These are phyloP conservation scores for Metrosideros polymorpha DNA, from an alignment of 441 rosid genomes.

Conservation along the genomic window DNA sequence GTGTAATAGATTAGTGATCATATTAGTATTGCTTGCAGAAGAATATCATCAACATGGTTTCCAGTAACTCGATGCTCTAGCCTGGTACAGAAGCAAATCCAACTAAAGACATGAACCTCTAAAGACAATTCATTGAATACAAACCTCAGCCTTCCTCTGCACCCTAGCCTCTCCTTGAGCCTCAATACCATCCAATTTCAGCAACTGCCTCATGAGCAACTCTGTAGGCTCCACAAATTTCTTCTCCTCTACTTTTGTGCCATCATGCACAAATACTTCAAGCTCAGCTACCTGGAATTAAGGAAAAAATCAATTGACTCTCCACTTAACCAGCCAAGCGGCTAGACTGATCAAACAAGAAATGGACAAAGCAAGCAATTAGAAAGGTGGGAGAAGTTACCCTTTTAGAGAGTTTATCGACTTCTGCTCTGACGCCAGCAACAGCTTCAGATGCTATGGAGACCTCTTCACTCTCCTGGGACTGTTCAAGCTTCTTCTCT, in stretches of 20 bases:
- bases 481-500: slow-evolving; percentile 26
- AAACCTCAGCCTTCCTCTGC: slow-evolving; percentile 86
- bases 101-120: not conserved
- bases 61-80: not conserved
- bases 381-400: slow-evolving; percentile 21
- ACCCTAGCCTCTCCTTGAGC: slow-evolving; percentile 85
- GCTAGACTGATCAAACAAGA: not conserved
- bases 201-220: slow-evolving; percentile 81
- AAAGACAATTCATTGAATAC: slow-evolving; percentile 7
- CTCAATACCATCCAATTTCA: slow-evolving; percentile 66
- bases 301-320: not conserved
- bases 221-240: slow-evolving; percentile 62
- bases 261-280: slow-evolving; percentile 56
- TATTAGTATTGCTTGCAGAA: not conserved
- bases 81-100: not conserved
- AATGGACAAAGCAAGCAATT: not conserved
- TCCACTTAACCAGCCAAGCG: not conserved
- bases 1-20: no score
- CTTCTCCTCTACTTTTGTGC: slow-evolving; percentile 44
- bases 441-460: slow-evolving; percentile 44
- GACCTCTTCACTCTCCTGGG: slow-evolving; percentile 30
- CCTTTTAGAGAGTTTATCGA: slow-evolving; percentile 67
- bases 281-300: slow-evolving; percentile 51
- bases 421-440: slow-evolving; percentile 36
- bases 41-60: not conserved